Evolutionary conservation across 768 basidiomycete genomes (phyloP).

Genomic region (Boletus rubroflammeus): DNA sequence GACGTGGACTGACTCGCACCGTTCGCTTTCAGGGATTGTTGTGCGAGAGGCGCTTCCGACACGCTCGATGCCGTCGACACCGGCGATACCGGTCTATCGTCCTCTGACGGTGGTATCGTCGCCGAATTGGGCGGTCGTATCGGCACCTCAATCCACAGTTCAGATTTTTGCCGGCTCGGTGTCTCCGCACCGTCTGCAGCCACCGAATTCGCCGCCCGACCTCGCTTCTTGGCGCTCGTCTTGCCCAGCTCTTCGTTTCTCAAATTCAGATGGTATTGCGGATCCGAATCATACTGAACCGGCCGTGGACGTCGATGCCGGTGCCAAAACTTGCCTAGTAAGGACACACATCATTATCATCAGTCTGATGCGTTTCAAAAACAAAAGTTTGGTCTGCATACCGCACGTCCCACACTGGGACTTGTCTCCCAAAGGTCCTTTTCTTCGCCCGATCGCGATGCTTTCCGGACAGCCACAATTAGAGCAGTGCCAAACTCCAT

Average conservation of each 20-base stretch:
- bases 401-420: slow-evolving; percentile 92
- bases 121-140: slow-evolving; percentile 32
- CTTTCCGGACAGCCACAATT: slow-evolving; percentile 90
- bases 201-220: slow-evolving; percentile 26
- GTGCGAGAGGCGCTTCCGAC: slow-evolving; percentile 71
- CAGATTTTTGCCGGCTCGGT: slow-evolving; percentile 41
- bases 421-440: slow-evolving; percentile 87
- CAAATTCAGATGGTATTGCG: slow-evolving; percentile 60
- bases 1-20: slow-evolving; percentile 35
- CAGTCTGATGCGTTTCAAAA: slow-evolving; percentile 3
- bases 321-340: slow-evolving; percentile 85
- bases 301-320: slow-evolving; percentile 78
- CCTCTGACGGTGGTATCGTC: slow-evolving; percentile 33
- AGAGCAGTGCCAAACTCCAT: slow-evolving; percentile 92
- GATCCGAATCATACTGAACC: slow-evolving; percentile 74
- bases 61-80: slow-evolving; percentile 71
- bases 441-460: slow-evolving; percentile 80
- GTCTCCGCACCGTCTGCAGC: slow-evolving; percentile 48
- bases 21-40: slow-evolving; percentile 54
- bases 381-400: slow-evolving; percentile 37
- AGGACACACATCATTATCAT: background rate
- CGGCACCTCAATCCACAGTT: slow-evolving; percentile 35
- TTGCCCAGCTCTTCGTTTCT: slow-evolving; percentile 58
- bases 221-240: slow-evolving; percentile 50
- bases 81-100: slow-evolving; percentile 62